Base-by-base conservation (phyloP, 805 yeast genomes). In the Hanseniaspora jakobsenii region DNA sequence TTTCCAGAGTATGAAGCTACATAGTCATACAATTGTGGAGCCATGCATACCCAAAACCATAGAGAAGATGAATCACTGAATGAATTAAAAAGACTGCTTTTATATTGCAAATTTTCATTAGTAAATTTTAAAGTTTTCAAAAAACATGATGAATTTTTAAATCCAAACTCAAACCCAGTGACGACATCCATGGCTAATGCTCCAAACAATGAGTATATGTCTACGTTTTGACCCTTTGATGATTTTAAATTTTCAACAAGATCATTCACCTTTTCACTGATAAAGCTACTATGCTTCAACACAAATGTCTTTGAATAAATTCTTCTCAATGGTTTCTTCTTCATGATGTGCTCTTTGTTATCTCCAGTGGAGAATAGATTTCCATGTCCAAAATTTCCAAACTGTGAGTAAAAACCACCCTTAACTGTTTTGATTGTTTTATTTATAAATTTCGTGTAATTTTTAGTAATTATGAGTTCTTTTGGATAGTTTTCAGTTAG, bases 101-200 rank as follows among this genome's bases (percentile, higher is more conserved):
- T 70, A 17, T 66, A 49, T 8, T 64, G 57, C 27, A 49, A 39
- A n/a, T 24, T 21, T 5, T 32, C 21, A 10, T 36, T 29, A 9
- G 44, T 40, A 28, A 48, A 49, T 5, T 31, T 19, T 6, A 44
- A 10, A 42, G 66, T 63, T 6, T 56, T 48, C 28, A 77, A 52
- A 28, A 75, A 58, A 29, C 71, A 57, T 1, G 73, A 62, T 14
- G 76, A 69, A 44, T 67, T 64, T 7, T 62, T 58, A 0, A 56
- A 50, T 0, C 87, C 87, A 48, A 77, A 66, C 46, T 75, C 74
- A 53, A 77, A 76, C 17, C 70, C 68, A 1, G 78, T 69, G 1
- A 78, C 75, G 3, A 75, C 78, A 52, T 79, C 86, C 75, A 80
- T 72, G 4, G 87, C 86, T 53, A 80, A 63, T 14, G 77, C 62